These are phyloP conservation scores for Voacanga thouarsii DNA, from an alignment of 257 asterid genomes.

Conservation along the genomic window DNA sequence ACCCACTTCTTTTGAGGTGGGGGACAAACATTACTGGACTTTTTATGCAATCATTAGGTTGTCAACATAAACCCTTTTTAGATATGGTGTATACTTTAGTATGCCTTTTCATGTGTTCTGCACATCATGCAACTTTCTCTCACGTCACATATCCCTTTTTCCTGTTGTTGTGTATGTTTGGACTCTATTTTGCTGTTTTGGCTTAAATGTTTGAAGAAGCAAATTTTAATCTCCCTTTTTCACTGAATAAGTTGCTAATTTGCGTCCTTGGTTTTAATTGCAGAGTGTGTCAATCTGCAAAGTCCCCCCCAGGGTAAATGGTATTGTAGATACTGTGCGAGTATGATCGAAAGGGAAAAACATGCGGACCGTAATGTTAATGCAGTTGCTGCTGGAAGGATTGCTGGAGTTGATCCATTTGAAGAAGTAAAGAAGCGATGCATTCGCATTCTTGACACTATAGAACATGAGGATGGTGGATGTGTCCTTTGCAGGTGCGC, in stretches of 20 bases:
- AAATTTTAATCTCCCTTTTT: background rate
- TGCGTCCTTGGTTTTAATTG: slow-evolving; percentile 14
- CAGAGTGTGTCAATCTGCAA: slow-evolving; percentile 63
- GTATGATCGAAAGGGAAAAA: slow-evolving; percentile 54
- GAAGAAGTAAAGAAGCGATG: slow-evolving; percentile 73
- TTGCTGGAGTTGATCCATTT: slow-evolving; percentile 70
- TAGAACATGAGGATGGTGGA: slow-evolving; percentile 58
- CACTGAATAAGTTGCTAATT: background rate
- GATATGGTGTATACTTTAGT: background rate
- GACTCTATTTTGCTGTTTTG: background rate
- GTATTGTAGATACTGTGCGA: slow-evolving; percentile 69
- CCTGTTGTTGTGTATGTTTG: background rate
- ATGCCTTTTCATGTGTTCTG: background rate
- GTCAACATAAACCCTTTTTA: background rate
- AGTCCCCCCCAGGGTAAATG: slow-evolving; percentile 62
- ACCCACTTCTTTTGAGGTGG: background rate
- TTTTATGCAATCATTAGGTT: background rate
- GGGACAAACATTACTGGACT: background rate
- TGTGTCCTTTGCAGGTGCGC: slow-evolving; percentile 87
- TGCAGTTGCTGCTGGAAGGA: slow-evolving; percentile 93
- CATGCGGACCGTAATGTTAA: slow-evolving; percentile 54
- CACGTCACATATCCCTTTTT: background rate
- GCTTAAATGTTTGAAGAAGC: background rate
- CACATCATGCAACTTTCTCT: background rate
- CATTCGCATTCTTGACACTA: slow-evolving; percentile 60